These are phyloP conservation scores for Pseudomonodictys pantanalensis DNA, from an alignment of 495 filamentous ascomycete genomes.

Conservation along the genomic window DNA sequence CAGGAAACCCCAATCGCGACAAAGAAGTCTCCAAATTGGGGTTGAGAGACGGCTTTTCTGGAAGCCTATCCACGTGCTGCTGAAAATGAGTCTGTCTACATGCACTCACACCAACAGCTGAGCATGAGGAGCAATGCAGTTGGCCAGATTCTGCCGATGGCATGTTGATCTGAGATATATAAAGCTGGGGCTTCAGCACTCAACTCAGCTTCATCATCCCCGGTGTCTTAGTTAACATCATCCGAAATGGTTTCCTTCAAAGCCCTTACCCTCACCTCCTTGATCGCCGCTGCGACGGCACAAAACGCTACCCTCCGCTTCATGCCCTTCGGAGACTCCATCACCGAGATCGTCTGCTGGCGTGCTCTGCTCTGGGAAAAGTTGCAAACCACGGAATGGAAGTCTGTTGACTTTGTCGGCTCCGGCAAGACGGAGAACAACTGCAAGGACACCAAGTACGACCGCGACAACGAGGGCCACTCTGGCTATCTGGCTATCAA, in stretches of 20 bases:
- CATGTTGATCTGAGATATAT: too few species aligned
- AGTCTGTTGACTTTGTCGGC: slow-evolving; percentile 50
- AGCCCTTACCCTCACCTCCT: slow-evolving; percentile 16
- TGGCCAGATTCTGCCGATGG: too few species aligned
- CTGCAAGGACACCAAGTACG: slow-evolving; percentile 46
- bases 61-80: not conserved
- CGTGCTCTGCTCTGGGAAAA: slow-evolving; percentile 47
- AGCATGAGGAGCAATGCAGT: not conserved
- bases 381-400: slow-evolving; percentile 44
- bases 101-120: too few species aligned
- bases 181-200: not conserved
- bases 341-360: slow-evolving; percentile 53
- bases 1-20: not conserved
- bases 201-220: not conserved
- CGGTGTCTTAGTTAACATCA: not conserved
- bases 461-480: slow-evolving; percentile 54
- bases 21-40: not conserved
- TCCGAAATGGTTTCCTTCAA: slow-evolving; percentile 26
- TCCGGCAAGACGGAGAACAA: slow-evolving; percentile 44
- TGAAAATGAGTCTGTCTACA: too few species aligned
- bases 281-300: slow-evolving; percentile 4
- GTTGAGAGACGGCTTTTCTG: not conserved
- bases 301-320: slow-evolving; percentile 32
- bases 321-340: slow-evolving; percentile 54
- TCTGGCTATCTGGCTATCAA: slow-evolving; percentile 52